Evolutionary conservation across 108 stramenopile genomes (phyloP), one percentile per base, ranked within the genome.

Genomic region (Discostella stelligeroides): DNA sequence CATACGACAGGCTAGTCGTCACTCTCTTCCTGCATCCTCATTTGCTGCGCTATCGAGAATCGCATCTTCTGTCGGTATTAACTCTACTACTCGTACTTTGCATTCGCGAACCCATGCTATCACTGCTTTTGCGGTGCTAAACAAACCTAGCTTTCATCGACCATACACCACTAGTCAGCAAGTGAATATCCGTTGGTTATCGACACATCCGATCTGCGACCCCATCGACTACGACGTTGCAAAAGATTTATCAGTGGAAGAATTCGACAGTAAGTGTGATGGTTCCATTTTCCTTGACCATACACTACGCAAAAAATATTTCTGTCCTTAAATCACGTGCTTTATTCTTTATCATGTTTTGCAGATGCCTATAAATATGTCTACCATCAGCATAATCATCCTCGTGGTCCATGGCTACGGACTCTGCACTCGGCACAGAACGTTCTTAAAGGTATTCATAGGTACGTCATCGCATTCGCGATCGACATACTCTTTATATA

Each of bases 331-430:
- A 54, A 7, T 28, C 53, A 28, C 27, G 50, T 51, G 21, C 20
- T 5, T 28, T 14, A 25, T 14, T 14, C 5, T 28, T 4, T 7
- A 54, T 28, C n/a, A 47, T 49, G 7, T 1, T 49, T 18, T 49
- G 23, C 24, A 54, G 53, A 65, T 49, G 68, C 60, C 17, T 76
- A 70, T 38, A 69, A 69, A 27, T 68, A 45, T 60, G 7, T 75
- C 9, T 75, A 75, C 42, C 23, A 55, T 12, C 74, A 75, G 29
- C 74, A 75, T 47, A 46, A 37, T 55, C 74, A 75, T 62, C 60
- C 64, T 40, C 74, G 37, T 62, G 74, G 74, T 12, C 74, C 74
- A 24, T 75, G 74, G 74, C 47, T 55, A 1, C 66, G 66, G 30
- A 42, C 61, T 13, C 66, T 75, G 20, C 48, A 75, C 17, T 54